phyloP scores from a whole-genome alignment of 495 filamentous ascomycete genomes.

The Penicillium bialowiezense region DNA sequence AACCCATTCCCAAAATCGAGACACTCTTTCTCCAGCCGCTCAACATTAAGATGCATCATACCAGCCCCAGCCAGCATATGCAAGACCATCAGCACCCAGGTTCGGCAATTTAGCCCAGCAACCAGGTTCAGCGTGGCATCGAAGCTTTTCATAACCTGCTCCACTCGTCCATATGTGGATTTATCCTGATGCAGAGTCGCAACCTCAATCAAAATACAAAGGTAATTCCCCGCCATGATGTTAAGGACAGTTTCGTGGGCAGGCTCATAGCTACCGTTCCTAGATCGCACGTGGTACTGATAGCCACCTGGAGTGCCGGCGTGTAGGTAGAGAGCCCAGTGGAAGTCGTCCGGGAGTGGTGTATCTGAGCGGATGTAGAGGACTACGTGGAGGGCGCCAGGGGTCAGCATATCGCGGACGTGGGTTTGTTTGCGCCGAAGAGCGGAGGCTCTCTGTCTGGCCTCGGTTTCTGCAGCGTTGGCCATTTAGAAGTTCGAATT shows the following conservation, averaged over 20 bases:
- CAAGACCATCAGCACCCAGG: background rate
- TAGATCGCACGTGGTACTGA: background rate
- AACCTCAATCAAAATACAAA: background rate
- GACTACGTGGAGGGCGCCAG: background rate
- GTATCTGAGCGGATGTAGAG: conserved; percentile 4
- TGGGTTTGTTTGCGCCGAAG: background rate
- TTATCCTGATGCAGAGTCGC: background rate
- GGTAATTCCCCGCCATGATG: background rate
- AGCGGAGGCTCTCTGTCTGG: background rate
- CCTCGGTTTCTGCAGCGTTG: background rate
- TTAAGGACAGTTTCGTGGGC: background rate
- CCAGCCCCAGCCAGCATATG: background rate
- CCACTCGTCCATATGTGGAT: background rate
- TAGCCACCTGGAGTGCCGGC: background rate
- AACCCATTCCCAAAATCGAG: background rate
- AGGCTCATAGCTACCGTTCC: background rate
- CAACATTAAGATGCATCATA: background rate
- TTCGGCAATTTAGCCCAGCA: background rate
- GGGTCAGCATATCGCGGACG: background rate
- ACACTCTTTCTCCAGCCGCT: conserved; percentile 2
- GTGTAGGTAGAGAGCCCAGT: conserved; percentile 5
- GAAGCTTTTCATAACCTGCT: background rate
- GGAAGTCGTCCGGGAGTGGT: conserved; percentile 1
- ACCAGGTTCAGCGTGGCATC: background rate
- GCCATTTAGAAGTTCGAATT: background rate